These are phyloP conservation scores for Suhomyces kunorum DNA, from an alignment of 1,139 yeast genomes.

Conservation along the genomic window DNA sequence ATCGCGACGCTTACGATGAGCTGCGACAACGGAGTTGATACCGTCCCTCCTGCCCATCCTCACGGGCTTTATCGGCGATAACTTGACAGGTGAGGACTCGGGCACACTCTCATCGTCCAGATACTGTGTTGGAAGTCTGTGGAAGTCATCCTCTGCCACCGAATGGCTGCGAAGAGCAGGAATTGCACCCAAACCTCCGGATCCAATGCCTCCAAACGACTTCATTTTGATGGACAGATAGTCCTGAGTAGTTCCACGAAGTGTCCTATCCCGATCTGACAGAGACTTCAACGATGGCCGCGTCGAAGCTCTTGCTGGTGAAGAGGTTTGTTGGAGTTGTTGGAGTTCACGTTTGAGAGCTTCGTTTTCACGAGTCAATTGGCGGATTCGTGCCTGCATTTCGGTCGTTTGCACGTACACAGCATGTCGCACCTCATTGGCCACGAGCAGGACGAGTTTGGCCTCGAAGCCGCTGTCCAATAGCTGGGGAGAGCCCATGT, in stretches of 20 bases:
- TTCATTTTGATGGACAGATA: constrained; percentile 13
- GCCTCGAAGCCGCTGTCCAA: constrained; percentile 4
- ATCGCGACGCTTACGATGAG: not conserved
- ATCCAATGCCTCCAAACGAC: constrained; percentile 12
- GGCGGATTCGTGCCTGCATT: constrained; percentile 2
- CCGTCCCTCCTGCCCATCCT: not conserved
- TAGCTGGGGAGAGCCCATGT: not conserved
- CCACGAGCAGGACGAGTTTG: not conserved
- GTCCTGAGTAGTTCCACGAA: not conserved
- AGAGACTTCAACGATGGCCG: constrained; percentile 1
- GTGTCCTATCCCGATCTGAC: not conserved
- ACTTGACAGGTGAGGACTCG: constrained; percentile 13
- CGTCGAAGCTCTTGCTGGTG: not conserved
- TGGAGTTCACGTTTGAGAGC: not conserved
- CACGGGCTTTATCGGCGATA: constrained; percentile 11
- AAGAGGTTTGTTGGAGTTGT: not conserved
- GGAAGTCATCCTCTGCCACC: constrained; percentile 15
- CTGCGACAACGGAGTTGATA: not conserved
- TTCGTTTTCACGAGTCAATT: constrained; percentile 2
- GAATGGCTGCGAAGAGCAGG: constrained; percentile 19
- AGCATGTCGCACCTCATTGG: constrained; percentile 5
- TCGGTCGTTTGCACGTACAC: not conserved
- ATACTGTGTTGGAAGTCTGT: constrained; percentile 20
- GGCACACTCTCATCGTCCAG: constrained; percentile 18
- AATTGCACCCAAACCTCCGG: constrained; percentile 12